These are phyloP conservation scores for Aspergillus olivimuriae DNA, from an alignment of 495 filamentous ascomycete genomes.

Conservation along the genomic window DNA sequence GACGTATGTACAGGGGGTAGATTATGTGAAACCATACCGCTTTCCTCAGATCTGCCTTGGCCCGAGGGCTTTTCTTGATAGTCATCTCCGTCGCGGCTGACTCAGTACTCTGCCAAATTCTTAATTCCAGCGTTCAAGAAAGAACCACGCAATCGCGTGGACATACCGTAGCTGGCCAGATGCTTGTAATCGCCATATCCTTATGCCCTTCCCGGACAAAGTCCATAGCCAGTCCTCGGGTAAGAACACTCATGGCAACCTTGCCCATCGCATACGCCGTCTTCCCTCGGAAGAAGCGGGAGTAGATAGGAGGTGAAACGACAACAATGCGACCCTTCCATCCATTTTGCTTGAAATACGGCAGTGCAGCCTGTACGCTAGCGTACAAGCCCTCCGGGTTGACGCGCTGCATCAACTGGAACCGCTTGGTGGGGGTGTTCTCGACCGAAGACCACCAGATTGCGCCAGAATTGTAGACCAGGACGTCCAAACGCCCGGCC, in stretches of 20 bases:
- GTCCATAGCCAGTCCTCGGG: constrained; percentile 79
- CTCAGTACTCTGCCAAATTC: constrained; percentile 40
- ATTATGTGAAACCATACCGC: constrained; percentile 28
- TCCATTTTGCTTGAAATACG: constrained; percentile 47
- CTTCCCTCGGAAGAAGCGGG: constrained; percentile 79
- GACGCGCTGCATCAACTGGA: constrained; percentile 75
- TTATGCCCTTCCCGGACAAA: constrained; percentile 57
- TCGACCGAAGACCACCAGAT: constrained; percentile 81
- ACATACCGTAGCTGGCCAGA: constrained; percentile 74
- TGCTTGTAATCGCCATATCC: constrained; percentile 71
- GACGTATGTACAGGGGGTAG: neutral
- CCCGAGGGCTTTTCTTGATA: constrained; percentile 31
- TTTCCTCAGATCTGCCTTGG: constrained; percentile 54
- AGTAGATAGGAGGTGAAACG: constrained; percentile 81
- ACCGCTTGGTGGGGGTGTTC: constrained; percentile 69
- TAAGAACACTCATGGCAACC: constrained; percentile 75
- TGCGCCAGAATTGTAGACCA: constrained; percentile 80
- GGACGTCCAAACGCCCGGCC: constrained; percentile 62
- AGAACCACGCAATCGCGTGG: neutral
- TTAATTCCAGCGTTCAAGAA: constrained; percentile 1
- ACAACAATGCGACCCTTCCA: constrained; percentile 66
- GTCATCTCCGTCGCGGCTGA: constrained; percentile 61
- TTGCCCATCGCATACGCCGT: constrained; percentile 86
- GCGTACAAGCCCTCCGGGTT: constrained; percentile 66
- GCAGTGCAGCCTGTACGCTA: constrained; percentile 58